Percentiles rank a stretch among this genome's conserved stretches.
These are phyloP conservation scores for Lactarius psammicola DNA, from an alignment of 768 basidiomycete species.

Conservation along the genomic window DNA sequence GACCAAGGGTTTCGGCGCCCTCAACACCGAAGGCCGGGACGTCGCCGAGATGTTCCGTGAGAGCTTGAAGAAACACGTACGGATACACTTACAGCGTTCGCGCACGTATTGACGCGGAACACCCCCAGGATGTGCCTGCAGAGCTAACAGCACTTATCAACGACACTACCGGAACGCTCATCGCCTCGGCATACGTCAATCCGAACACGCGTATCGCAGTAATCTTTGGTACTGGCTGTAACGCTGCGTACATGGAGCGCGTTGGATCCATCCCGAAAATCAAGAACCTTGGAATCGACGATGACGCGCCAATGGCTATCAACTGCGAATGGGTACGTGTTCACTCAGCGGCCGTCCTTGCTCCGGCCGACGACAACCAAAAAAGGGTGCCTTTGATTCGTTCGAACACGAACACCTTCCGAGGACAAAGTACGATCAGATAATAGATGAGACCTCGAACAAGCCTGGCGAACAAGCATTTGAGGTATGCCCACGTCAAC, in stretches of 20 bases:
- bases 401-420: constrained; percentile 93
- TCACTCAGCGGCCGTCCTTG: neutral
- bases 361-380: constrained; percentile 1
- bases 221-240: constrained; percentile 98
- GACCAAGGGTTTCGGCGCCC: constrained; percentile 98
- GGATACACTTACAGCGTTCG: constrained; percentile 33
- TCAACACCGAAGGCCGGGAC: constrained; percentile 88
- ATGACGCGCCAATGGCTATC: constrained; percentile 77
- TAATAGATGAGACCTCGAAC: constrained; percentile 92
- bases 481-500: constrained; percentile 51
- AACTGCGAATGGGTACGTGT: constrained; percentile 91
- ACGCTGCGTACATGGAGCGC: constrained; percentile 97
- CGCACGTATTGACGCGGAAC: constrained; percentile 4
- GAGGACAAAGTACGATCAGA: constrained; percentile 89
- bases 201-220: constrained; percentile 88
- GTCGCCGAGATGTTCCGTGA: constrained; percentile 91
- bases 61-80: constrained; percentile 72
- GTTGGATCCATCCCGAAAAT: constrained; percentile 86
- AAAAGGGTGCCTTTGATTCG: constrained; percentile 96
- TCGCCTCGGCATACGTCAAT: constrained; percentile 95
- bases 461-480: constrained; percentile 96
- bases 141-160: constrained; percentile 87
- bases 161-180: constrained; percentile 96
- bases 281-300: constrained; percentile 64
- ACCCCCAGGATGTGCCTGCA: constrained; percentile 74